Base-by-base conservation (phyloP, 257 asterid genomes). In the Nicotiana undulata region DNA sequence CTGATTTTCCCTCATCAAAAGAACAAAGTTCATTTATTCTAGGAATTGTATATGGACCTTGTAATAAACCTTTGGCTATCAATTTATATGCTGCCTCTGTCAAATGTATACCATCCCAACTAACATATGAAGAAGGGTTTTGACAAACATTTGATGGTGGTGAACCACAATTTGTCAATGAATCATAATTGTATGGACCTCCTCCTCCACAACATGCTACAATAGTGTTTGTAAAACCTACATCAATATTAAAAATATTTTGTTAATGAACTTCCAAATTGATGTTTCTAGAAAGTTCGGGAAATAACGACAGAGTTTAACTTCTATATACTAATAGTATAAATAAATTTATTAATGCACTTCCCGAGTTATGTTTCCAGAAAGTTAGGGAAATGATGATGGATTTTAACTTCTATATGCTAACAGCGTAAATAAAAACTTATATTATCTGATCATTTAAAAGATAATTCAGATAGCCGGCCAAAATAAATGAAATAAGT, bases 41-140 rank as follows among this genome's bases (percentile, higher is more conserved):
- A 46, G 86, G 86, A 72, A 24, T 70, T 32, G 88, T 74, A 32
- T 80, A 82, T 18, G 83, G 80, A 53, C 89, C 89, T 31, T 81
- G 32, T 16, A 89, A 11, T 20, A 89, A 76, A 2, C 85, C 85
- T 12, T 13, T 18, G 60, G 89, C 87, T 0, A 89, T 76, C 44
- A 29, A 75, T 59, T 32, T 67, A 28, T 87, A 80, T 11, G 92
- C 88, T 28, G 89, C 90, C 83, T 88, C 90, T 4, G 92, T 89
- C 5, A 81, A 56, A 67, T 89, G 92, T 18, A 82, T 1, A 17
- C 92, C 92, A 64, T 89, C 90, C 92, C 92, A 89, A 58, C 58
- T 87, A 59, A 78, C 84, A 81, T 80, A 83, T 37, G 26, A 16
- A 32, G 88, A 88, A 17, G 93, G 91, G 0, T 84, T 81, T 0